phyloP scores from a whole-genome alignment of 83 land plant genomes.

The Isoetes engelmannii region DNA sequence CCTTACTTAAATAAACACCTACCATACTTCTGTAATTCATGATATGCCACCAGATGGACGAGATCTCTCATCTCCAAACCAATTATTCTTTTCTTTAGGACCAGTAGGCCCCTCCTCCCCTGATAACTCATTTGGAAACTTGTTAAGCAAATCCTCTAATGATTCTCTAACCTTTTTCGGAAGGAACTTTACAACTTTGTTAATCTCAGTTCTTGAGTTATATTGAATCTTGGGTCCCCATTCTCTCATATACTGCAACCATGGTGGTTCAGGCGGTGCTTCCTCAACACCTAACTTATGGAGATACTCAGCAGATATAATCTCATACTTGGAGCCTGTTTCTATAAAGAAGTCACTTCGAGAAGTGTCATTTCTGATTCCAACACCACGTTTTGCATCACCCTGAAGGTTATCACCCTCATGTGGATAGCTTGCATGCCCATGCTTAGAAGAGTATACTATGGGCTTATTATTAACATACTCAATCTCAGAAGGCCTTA shows the following conservation, averaged over 20 bases:
- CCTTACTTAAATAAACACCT: too few species aligned
- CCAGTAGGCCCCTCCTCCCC: slow-evolving; percentile 95
- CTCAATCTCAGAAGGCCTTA: slow-evolving; percentile 55
- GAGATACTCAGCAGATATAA: slow-evolving; percentile 65
- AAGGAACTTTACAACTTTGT: slow-evolving; percentile 39
- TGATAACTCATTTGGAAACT: slow-evolving; percentile 48
- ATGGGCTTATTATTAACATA: slow-evolving; percentile 42
- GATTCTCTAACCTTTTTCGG: slow-evolving; percentile 39
- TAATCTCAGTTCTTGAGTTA: slow-evolving; percentile 47
- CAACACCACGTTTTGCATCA: slow-evolving; percentile 29
- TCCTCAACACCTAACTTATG: slow-evolving; percentile 22
- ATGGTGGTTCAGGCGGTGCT: slow-evolving; percentile 40
- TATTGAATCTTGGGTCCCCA: slow-evolving; percentile 71
- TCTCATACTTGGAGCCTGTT: slow-evolving; percentile 45
- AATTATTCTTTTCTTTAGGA: slow-evolving; percentile 56
- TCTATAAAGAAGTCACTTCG: slow-evolving; percentile 42
- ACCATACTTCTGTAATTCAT: too few species aligned
- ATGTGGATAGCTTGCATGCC: slow-evolving; percentile 76
- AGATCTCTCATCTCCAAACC: slow-evolving; percentile 61
- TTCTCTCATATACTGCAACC: slow-evolving; percentile 73
- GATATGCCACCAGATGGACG: slow-evolving; percentile 1
- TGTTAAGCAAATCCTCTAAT: slow-evolving; percentile 33
- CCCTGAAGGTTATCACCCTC: slow-evolving; percentile 74
- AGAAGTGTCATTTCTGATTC: slow-evolving; percentile 57
- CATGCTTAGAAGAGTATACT: slow-evolving; percentile 64